Base-by-base conservation (phyloP, 805 yeast species). In the Barnettozyma sucrosica region DNA sequence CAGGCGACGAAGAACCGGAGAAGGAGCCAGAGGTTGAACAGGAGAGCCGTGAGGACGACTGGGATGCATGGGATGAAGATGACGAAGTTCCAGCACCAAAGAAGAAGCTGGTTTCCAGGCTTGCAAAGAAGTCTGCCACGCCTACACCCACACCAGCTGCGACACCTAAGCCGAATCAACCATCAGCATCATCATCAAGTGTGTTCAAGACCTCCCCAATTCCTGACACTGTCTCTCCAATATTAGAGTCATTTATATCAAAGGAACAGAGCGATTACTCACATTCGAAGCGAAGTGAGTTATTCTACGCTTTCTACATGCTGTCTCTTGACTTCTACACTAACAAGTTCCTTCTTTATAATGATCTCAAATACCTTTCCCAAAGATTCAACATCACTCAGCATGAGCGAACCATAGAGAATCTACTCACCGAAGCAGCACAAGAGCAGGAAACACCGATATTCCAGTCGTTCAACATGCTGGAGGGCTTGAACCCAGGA, bases 361-460 rank as follows among this genome's bases (percentile, higher is more conserved):
- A 60, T 43, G 63, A 60, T 33, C 25, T 57, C 10, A 16, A 40
- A 23, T 49, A 44, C 23, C 23, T 59, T 16, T 32, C 47, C 7
- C 14, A 33, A 1, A 20, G 43, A 0, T 43, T 46, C 4, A 26
- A 36, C 3, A 42, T 54, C 10, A 51, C 51, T 2, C 41, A 55
- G 71, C 52, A 76, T 70, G 45, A 66, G 62, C 79, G 78, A 69
- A 56, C 75, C 70, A 30, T 72, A 72, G 55, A 59, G 8, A 23
- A 47, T 3, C 41, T 55, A 19, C 36, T 60, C 8, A 28, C 51
- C 20, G 38, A 44, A 9, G 44, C 48, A 16, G 50, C 57, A 14
- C 40, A 42, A 16, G 6, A 21, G 4, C 49, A 48, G 26, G 58
- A 59, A 26, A 6, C 16, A 1, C 38, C 37, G 5, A 51, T 60